These are phyloP conservation scores for Waltergamsia citrina DNA, from an alignment of 2,329 filamentous ascomycete genomes.

Conservation along the genomic window DNA sequence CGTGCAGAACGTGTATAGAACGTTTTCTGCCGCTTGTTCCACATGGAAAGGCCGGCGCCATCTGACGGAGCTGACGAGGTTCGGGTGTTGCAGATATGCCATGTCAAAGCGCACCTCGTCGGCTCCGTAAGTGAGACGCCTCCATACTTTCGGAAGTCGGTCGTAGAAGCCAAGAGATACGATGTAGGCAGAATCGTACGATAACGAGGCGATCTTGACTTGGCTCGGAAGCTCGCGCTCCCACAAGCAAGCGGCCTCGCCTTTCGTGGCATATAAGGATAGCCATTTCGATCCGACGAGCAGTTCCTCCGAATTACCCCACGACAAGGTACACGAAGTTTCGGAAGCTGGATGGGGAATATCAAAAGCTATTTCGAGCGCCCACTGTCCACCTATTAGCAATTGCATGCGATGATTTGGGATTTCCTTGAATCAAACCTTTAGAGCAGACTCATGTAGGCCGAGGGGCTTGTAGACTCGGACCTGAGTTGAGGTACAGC, in stretches of 20 bases:
- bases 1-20: conserved; percentile 80
- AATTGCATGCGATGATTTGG: background rate
- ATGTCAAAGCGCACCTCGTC: conserved; percentile 85
- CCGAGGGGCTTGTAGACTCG: conserved; percentile 73
- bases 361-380: conserved; percentile 52
- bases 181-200: conserved; percentile 79
- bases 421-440: conserved; percentile 42
- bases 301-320: conserved; percentile 80
- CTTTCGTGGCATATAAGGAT: conserved; percentile 52
- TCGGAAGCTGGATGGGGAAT: conserved; percentile 17
- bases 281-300: conserved; percentile 65
- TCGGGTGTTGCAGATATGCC: conserved; percentile 79
- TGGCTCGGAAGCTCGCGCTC: conserved; percentile 62
- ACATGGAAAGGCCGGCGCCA: conserved; percentile 75
- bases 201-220: conserved; percentile 66
- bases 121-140: conserved; percentile 71
- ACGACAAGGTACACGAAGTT: conserved; percentile 55
- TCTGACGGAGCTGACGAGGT: conserved; percentile 68
- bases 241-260: conserved; percentile 56
- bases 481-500: conserved; percentile 55
- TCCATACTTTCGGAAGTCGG: conserved; percentile 85
- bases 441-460: conserved; percentile 59
- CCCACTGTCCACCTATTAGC: conserved; percentile 39
- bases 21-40: conserved; percentile 74
- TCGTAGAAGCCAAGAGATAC: conserved; percentile 74